These are phyloP conservation scores for Paecilomyces sp. DNA, from an alignment of 2,329 filamentous ascomycete species.

Conservation along the genomic window DNA sequence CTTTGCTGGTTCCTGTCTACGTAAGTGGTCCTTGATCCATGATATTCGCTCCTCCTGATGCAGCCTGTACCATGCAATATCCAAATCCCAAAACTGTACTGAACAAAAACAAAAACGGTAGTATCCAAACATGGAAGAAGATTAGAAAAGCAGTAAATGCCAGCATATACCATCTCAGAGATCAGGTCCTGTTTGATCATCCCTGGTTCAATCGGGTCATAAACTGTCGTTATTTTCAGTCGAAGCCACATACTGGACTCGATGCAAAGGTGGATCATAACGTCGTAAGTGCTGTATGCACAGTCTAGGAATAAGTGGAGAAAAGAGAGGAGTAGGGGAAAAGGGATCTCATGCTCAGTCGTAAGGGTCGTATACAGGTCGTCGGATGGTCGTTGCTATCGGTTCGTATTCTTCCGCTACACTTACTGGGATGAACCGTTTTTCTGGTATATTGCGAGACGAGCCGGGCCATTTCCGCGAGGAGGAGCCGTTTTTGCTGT, in stretches of 20 bases:
- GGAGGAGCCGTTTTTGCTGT: slow-evolving; percentile 8
- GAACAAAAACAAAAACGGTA: not conserved
- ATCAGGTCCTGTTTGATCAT: not conserved
- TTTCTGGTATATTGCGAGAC: slow-evolving; percentile 9
- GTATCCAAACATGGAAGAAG: not conserved
- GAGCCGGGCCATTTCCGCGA: slow-evolving; percentile 13
- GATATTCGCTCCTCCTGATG: not conserved
- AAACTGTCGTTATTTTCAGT: not conserved
- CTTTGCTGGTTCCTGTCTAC: not conserved
- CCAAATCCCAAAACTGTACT: not conserved
- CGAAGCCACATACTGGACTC: not conserved
- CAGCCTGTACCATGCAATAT: not conserved
- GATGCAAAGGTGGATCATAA: not conserved
- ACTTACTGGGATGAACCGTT: slow-evolving; percentile 11
- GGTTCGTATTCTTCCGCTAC: slow-evolving; percentile 14
- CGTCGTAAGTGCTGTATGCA: not conserved
- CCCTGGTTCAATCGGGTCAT: not conserved
- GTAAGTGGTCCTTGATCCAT: not conserved
- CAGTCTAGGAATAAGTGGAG: not conserved
- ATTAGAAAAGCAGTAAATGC: not conserved
- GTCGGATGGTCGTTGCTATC: not conserved
- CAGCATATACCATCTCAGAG: not conserved
- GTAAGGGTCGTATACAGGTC: not conserved
- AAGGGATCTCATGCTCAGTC: not conserved
- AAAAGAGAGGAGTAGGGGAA: not conserved